Evolutionary conservation across 306 rosid species (phyloP).

Genomic region (Datisca glomerata): DNA sequence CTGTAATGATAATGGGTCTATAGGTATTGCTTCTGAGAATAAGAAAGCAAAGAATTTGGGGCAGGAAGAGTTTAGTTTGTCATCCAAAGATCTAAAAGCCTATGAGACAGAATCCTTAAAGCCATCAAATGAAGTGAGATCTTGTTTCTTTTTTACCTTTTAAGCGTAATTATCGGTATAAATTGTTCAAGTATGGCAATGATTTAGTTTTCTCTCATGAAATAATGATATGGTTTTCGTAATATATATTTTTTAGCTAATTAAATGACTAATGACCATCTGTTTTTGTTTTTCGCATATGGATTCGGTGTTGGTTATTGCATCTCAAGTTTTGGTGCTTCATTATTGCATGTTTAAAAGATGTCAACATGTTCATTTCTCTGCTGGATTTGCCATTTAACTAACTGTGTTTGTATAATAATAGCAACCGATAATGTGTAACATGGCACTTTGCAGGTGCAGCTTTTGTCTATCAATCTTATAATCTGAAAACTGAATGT

Average conservation of each 20-base stretch:
- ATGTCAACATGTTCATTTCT: neutral
- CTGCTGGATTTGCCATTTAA: too few species aligned
- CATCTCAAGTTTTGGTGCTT: too few species aligned
- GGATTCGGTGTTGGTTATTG: neutral
- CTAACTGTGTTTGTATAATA: too few species aligned
- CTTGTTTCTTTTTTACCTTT: neutral
- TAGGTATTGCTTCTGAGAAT: constrained; percentile 7
- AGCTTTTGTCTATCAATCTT: neutral
- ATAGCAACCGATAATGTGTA: too few species aligned
- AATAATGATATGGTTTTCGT: neutral
- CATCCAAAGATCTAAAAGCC: neutral
- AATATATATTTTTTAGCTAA: too few species aligned
- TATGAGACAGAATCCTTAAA: neutral
- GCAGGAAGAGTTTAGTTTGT: too few species aligned
- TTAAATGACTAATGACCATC: too few species aligned
- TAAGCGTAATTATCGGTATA: neutral
- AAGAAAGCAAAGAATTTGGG: constrained; percentile 31
- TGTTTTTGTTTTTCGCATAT: neutral
- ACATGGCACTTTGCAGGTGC: neutral
- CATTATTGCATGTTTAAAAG: constrained; percentile 1
- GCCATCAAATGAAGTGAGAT: constrained; percentile 1
- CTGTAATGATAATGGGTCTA: neutral
- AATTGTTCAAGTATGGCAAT: neutral
- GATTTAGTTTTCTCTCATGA: neutral
- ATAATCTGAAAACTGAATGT: neutral